A percentile compares a stretch with the other conserved stretches of the same genome.
Conservation (phyloP, 306 rosid genomes). For the Gillenia trifoliata region DNA sequence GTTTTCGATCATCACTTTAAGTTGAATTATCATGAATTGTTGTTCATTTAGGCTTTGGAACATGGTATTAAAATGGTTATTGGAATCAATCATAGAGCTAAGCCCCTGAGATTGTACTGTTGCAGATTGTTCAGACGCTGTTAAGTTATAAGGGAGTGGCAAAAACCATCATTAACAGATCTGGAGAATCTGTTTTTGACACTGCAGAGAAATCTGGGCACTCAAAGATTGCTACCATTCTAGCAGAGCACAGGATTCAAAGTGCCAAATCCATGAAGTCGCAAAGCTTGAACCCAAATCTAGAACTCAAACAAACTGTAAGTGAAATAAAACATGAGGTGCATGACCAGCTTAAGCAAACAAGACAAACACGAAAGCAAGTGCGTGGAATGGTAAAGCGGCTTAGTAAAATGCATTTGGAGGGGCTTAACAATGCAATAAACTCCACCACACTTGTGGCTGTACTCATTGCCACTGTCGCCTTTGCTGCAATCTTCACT, state of each 20-base stretch:
- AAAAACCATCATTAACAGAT: conserved; percentile 41
- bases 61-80: background rate
- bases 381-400: conserved; percentile 63
- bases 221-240: conserved; percentile 31
- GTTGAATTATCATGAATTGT: background rate
- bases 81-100: background rate
- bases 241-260: conserved; percentile 49
- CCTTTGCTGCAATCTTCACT: conserved; percentile 76
- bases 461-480: conserved; percentile 74
- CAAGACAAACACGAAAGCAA: conserved; percentile 52
- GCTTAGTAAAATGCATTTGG: conserved; percentile 66
- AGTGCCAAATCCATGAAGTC: conserved; percentile 54
- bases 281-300: conserved; percentile 35
- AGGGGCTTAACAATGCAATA: conserved; percentile 81
- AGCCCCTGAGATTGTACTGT: conserved; percentile 6
- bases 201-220: conserved; percentile 51
- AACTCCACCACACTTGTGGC: conserved; percentile 75
- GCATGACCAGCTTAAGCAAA: conserved; percentile 78
- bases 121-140: conserved; percentile 57
- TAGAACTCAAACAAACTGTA: conserved; percentile 64
- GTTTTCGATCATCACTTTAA: background rate
- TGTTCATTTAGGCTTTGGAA: background rate
- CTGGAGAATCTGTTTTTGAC: conserved; percentile 70
- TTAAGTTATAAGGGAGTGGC: conserved; percentile 40
- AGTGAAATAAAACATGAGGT: conserved; percentile 72